These are phyloP conservation scores for Endotrypanum monterogeii DNA, from an alignment of 208 protist species.

Conservation along the genomic window DNA sequence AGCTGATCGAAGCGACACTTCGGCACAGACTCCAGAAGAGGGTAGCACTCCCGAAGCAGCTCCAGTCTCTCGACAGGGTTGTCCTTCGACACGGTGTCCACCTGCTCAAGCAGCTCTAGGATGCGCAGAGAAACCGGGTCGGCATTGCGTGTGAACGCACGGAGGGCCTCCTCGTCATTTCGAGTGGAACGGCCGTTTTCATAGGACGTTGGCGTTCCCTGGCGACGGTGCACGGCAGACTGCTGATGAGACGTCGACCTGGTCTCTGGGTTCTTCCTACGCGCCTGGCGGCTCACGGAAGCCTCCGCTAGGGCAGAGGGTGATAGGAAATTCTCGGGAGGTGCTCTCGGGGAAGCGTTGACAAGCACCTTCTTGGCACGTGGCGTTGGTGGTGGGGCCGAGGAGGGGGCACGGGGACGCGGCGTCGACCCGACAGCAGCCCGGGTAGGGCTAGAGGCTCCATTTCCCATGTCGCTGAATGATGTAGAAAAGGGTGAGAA, in stretches of 20 bases:
- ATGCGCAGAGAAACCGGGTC: slow-evolving; percentile 64
- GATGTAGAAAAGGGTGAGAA: not conserved
- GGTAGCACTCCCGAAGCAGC: slow-evolving; percentile 67
- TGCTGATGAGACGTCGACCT: slow-evolving; percentile 17
- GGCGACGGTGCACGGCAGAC: slow-evolving; percentile 18
- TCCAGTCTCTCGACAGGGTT: slow-evolving; percentile 48
- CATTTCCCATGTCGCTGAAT: slow-evolving; percentile 27
- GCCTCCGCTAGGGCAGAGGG: slow-evolving; percentile 10
- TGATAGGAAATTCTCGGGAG: slow-evolving; percentile 21
- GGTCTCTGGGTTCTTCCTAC: slow-evolving; percentile 1
- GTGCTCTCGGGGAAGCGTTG: slow-evolving; percentile 22
- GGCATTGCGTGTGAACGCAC: slow-evolving; percentile 42
- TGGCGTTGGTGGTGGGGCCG: slow-evolving; percentile 3
- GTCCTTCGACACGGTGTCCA: slow-evolving; percentile 43
- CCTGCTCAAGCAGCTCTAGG: slow-evolving; percentile 61
- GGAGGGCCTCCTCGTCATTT: slow-evolving; percentile 39
- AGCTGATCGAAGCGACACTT: slow-evolving; percentile 63
- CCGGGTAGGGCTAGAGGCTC: slow-evolving; percentile 18
- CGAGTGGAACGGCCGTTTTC: not conserved
- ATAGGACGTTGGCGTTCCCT: not conserved
- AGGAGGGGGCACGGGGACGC: slow-evolving; percentile 13
- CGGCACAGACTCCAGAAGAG: slow-evolving; percentile 62
- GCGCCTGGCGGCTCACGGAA: slow-evolving; percentile 3
- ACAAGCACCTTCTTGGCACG: slow-evolving; percentile 29
- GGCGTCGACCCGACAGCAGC: not conserved